Conservation (phyloP, 129 eudicot genomes). For the Chrysanthemum lavandulifolium region DNA sequence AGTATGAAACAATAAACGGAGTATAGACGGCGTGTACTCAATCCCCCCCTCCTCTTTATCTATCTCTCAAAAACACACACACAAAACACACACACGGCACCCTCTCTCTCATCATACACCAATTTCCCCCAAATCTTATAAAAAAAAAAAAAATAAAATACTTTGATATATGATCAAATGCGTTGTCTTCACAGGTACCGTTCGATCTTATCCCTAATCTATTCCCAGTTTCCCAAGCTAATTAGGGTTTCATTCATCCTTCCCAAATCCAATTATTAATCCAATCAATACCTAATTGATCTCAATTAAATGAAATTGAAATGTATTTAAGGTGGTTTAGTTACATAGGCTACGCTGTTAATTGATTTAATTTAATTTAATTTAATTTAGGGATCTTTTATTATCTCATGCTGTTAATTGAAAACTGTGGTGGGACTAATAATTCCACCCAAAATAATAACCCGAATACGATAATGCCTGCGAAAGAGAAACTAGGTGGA, state of each 20-base stretch:
- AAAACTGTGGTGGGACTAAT: conserved; percentile 50
- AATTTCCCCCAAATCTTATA: conserved; percentile 14
- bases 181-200: conserved; percentile 59
- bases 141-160: too few relatives aligned
- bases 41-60: conserved; percentile 24
- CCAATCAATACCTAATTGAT: not conserved
- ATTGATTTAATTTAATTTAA: conserved; percentile 12
- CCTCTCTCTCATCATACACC: conserved; percentile 16
- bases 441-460: conserved; percentile 45
- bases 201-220: conserved; percentile 42
- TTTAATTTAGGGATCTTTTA: conserved; percentile 12
- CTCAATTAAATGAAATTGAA: not conserved
- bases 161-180: conserved; percentile 46
- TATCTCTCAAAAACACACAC: conserved; percentile 25
- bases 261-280: not conserved
- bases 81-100: conserved; percentile 41
- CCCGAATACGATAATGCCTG: conserved; percentile 46
- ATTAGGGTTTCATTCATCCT: conserved; percentile 37
- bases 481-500: conserved; percentile 40
- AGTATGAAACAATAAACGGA: not conserved
- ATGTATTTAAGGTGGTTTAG: conserved; percentile 30
- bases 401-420: conserved; percentile 51
- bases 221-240: conserved; percentile 31
- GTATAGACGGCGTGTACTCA: conserved; percentile 30
- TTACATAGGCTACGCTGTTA: conserved; percentile 31